These are phyloP conservation scores for Globisporangium alternatum DNA, from an alignment of 352 stramenopile species.

Conservation along the genomic window DNA sequence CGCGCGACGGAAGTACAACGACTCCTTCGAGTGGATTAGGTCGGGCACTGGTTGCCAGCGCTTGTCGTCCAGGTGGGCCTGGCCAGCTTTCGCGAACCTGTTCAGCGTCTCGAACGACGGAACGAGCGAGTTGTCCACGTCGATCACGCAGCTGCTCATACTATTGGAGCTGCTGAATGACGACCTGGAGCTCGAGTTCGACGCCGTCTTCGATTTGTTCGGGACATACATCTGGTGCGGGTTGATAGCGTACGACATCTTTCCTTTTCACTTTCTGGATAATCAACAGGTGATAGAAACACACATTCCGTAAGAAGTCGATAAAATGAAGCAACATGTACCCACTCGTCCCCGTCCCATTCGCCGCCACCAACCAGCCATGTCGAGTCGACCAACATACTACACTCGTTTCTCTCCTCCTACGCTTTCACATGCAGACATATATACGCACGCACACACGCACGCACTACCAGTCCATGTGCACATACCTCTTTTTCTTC, in stretches of 20 bases:
- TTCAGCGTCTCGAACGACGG: slow-evolving; percentile 77
- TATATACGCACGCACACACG: neutral
- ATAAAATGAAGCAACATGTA: neutral
- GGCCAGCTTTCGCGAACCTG: slow-evolving; percentile 58
- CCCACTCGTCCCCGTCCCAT: neutral
- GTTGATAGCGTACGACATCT: slow-evolving; percentile 32
- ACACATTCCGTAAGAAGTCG: neutral
- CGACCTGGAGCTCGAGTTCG: slow-evolving; percentile 1
- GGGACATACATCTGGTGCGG: slow-evolving; percentile 14
- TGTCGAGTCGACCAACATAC: neutral
- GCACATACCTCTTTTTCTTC: neutral
- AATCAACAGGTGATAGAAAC: neutral
- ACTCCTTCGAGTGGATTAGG: slow-evolving; percentile 82
- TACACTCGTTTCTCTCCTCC: neutral
- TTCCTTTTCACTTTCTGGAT: neutral
- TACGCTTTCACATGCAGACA: neutral
- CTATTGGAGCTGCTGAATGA: slow-evolving; percentile 11
- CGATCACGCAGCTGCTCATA: slow-evolving; percentile 26
- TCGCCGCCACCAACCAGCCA: neutral
- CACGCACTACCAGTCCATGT: neutral
- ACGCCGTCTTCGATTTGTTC: neutral
- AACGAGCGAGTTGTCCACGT: slow-evolving; percentile 44
- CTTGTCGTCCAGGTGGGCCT: slow-evolving; percentile 43
- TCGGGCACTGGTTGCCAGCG: slow-evolving; percentile 78
- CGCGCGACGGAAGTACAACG: slow-evolving; percentile 67